Evolutionary conservation across 2,329 filamentous ascomycete genomes (phyloP).

Genomic region (Plenodomus lindquistii): DNA sequence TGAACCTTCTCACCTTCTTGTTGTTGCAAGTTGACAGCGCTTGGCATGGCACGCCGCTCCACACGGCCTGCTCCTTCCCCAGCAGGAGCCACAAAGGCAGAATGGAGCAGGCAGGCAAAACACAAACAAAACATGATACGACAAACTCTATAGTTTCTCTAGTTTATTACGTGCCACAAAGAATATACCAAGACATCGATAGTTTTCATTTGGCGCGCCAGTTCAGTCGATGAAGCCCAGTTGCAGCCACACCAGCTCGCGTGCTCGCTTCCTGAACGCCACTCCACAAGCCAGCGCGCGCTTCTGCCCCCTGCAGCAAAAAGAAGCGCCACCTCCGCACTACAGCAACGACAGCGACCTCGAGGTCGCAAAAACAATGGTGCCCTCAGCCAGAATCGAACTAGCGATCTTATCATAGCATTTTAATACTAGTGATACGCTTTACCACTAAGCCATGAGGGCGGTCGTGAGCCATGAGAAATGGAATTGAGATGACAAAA

Average conservation of each 20-base stretch:
- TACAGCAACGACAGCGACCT: not conserved
- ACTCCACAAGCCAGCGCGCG: not conserved
- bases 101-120: too few relatives aligned
- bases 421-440: slow-evolving; percentile 43
- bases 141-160: too few relatives aligned
- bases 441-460: slow-evolving; percentile 45
- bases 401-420: slow-evolving; percentile 43
- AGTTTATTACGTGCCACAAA: too few relatives aligned
- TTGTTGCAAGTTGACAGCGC: not conserved
- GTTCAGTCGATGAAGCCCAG: not conserved
- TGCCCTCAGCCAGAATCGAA: slow-evolving; percentile 43
- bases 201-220: not conserved
- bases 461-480: too few relatives aligned
- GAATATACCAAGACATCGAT: too few relatives aligned
- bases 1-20: not conserved
- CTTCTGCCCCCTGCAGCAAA: not conserved
- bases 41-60: not conserved
- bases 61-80: too few relatives aligned
- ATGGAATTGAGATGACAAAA: too few relatives aligned
- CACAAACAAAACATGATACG: too few relatives aligned
- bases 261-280: too few relatives aligned
- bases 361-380: slow-evolving; percentile 9
- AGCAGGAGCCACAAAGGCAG: too few relatives aligned
- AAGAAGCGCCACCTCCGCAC: not conserved
- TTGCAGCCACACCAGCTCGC: not conserved